A percentile compares a stretch with the other conserved stretches of the same genome.
These are phyloP conservation scores for Telopea speciosissima DNA, from an alignment of 177 flowering plant genomes.

Conservation along the genomic window DNA sequence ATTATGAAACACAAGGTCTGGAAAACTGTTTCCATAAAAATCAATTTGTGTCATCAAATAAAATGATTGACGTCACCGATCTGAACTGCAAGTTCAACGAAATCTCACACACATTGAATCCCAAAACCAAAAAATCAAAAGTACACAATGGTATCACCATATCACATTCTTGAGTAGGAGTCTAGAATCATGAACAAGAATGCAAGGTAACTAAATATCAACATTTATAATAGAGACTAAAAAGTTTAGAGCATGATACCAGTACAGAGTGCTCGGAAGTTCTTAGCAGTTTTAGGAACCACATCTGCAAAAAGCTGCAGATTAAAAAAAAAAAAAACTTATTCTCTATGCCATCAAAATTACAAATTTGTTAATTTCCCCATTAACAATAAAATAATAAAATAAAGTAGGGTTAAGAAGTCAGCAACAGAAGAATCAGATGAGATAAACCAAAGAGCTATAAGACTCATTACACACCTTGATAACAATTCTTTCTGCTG, in stretches of 20 bases:
- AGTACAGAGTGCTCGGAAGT: slow-evolving; percentile 83
- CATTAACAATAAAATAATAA: not conserved
- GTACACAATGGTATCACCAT: not conserved
- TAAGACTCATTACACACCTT: slow-evolving; percentile 41
- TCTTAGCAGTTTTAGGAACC: slow-evolving; percentile 86
- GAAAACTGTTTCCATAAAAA: too few relatives aligned
- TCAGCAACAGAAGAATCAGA: not conserved
- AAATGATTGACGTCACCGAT: not conserved
- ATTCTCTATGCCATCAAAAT: not conserved
- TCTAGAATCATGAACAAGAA: not conserved
- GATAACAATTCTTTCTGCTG: slow-evolving; percentile 49
- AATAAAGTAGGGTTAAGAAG: not conserved
- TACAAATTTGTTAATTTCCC: not conserved
- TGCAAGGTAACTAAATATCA: not conserved
- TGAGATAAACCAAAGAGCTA: not conserved
- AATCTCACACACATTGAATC: slow-evolving; percentile 7
- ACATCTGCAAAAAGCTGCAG: slow-evolving; percentile 75
- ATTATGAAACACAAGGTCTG: too few relatives aligned
- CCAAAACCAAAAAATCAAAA: not conserved
- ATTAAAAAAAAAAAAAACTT: slow-evolving; percentile 11
- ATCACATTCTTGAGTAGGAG: not conserved
- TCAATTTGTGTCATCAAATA: not conserved
- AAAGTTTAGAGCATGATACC: slow-evolving; percentile 32
- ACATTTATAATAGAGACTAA: not conserved
- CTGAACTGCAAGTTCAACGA: not conserved